Base-by-base conservation (phyloP, 257 asterid species). In the Galeopsis tetrahit region DNA sequence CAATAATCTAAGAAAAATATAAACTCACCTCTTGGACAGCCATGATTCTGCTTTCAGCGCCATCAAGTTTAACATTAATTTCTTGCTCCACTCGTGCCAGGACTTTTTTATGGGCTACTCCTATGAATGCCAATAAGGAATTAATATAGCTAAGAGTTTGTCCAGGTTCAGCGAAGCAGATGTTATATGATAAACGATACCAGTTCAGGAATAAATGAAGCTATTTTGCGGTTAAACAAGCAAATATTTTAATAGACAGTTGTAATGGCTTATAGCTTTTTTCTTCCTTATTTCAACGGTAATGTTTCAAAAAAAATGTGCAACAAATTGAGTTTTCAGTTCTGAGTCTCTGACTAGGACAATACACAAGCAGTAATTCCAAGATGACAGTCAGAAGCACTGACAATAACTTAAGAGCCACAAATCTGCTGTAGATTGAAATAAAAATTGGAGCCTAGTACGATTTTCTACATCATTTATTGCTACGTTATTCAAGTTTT, bases 21-120 rank as follows among this genome's bases (percentile, higher is more conserved):
- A 3, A 76, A 84, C 96, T 85, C 68, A 88, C 98, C 63, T 86
- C 81, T 65, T 85, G 91, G 68, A 91, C 81, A 46, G 84, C 89
- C 64, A 68, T 56, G 80, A 93, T 79, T 82, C 85, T 91, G 81
- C 82, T 89, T 77, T 89, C 86, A 34, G 97, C 93, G 52, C 81
- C 90, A 48, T 72, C 82, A 63, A 94, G 82, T 77, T 88, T 89
- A 73, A 66, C 79, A 78, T 83, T 87, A 70, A 89, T 84, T 66
- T 77, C 89, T 74, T 90, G 89, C 82, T 91, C 91, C 77, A 84
- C 82, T 77, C 82, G 95, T 69, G 75, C 69, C 46, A 94, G 77
- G 75, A 83, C 51, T 76, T 88, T 87, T 73, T 70, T 81, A 67
- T 84, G 88, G 52, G 82, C 78, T 75, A 84, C 86, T 83, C 90